Conservation (phyloP, 1,284 basidiomycete species). For the Ceratobasidium sp. region DNA sequence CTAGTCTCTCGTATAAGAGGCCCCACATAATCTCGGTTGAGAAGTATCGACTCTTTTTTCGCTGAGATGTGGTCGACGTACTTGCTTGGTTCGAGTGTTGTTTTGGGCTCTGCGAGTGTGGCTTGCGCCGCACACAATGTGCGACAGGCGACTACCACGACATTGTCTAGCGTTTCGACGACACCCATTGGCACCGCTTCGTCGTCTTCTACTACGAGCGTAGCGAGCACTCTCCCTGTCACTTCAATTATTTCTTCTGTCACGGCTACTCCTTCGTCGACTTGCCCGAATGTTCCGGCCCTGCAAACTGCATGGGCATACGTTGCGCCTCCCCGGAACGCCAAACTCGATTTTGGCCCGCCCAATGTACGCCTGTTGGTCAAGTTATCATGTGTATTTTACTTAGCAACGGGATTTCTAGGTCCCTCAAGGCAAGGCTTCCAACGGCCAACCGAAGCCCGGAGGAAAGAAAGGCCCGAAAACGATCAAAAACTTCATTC, state of each 20-base stretch:
- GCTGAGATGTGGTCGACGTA: slow-evolving; percentile 28
- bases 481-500: slow-evolving; percentile 48
- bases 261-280: slow-evolving; percentile 14
- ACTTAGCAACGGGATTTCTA: not conserved
- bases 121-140: slow-evolving; percentile 32
- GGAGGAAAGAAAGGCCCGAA: slow-evolving; percentile 18
- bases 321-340: slow-evolving; percentile 39
- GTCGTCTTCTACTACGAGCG: no score
- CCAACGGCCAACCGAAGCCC: slow-evolving; percentile 41
- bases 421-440: slow-evolving; percentile 40
- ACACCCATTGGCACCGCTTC: no score
- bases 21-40: not conserved
- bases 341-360: slow-evolving; percentile 39
- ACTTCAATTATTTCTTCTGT: not conserved
- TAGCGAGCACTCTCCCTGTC: no score
- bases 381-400: not conserved
- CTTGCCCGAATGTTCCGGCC: slow-evolving; percentile 18
- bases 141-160: slow-evolving; percentile 17
- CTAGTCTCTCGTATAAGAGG: not conserved
- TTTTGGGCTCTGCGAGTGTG: slow-evolving; percentile 28
- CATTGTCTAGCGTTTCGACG: no score
- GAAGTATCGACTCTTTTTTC: not conserved
- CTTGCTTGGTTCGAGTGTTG: slow-evolving; percentile 8
- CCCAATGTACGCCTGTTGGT: slow-evolving; percentile 14
- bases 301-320: slow-evolving; percentile 39